Conservation (phyloP, 2,329 filamentous ascomycete species). For the Botrytis elliptica region DNA sequence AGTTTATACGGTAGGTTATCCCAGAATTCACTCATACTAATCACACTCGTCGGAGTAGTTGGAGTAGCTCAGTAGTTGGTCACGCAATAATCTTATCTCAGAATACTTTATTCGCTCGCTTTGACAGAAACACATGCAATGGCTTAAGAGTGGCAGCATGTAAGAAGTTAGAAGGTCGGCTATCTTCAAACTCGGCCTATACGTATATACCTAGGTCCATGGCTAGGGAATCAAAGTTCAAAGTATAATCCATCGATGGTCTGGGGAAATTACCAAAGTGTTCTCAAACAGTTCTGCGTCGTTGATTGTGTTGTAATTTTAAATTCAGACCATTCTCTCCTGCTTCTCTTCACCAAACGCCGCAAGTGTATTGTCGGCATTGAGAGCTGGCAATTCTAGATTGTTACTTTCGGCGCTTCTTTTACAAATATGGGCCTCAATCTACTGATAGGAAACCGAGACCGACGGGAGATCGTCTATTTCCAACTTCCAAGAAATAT, state of each 20-base stretch:
- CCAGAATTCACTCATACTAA: background rate
- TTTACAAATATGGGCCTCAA: background rate
- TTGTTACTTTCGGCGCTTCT: slow-evolving; percentile 2
- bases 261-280: background rate
- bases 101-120: background rate
- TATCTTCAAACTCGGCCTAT: background rate
- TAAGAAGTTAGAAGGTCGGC: background rate
- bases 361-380: background rate
- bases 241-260: background rate
- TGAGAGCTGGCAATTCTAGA: background rate
- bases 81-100: background rate
- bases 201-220: background rate
- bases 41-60: background rate
- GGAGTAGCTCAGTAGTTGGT: background rate
- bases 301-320: background rate
- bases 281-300: background rate
- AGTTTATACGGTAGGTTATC: background rate
- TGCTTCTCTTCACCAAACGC: background rate
- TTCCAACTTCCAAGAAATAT: slow-evolving; percentile 3
- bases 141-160: background rate
- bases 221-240: background rate
- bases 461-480: slow-evolving; percentile 6
- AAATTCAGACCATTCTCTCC: background rate
- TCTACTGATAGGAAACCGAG: background rate
- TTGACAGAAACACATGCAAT: background rate